phyloP scores from a whole-genome alignment of 2,329 filamentous ascomycete species.

The Xylaria digitata region DNA sequence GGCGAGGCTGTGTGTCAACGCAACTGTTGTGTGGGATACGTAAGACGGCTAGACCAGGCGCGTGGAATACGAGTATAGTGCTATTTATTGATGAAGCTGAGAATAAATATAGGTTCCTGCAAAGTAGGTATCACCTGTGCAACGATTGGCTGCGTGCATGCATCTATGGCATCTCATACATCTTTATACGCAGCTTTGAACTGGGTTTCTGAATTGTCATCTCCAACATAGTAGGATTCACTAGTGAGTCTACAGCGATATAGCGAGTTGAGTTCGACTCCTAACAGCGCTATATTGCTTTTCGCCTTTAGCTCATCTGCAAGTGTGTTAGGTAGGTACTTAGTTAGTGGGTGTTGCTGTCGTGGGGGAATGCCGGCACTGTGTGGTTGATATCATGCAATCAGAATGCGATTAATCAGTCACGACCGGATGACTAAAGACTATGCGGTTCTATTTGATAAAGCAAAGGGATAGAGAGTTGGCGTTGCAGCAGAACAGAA shows the following conservation, averaged over 20 bases:
- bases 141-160: not conserved
- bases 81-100: not conserved
- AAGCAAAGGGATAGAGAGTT: constrained; percentile 23
- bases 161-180: not conserved
- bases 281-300: too few relatives aligned
- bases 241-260: too few relatives aligned
- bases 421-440: not conserved
- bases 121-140: not conserved
- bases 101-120: not conserved
- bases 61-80: constrained; percentile 9
- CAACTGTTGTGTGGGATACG: not conserved
- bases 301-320: too few relatives aligned
- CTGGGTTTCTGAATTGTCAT: not conserved
- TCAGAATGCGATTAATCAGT: too few relatives aligned
- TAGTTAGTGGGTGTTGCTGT: not conserved
- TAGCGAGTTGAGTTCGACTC: too few relatives aligned
- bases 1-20: constrained; percentile 1
- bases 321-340: too few relatives aligned
- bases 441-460: not conserved
- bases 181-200: not conserved
- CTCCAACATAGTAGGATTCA: too few relatives aligned
- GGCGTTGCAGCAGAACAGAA: not conserved
- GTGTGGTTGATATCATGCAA: not conserved
- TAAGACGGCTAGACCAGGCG: not conserved
- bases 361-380: not conserved